Evolutionary conservation across 257 asterid genomes (phyloP).

Genomic region (Avicennia marina): DNA sequence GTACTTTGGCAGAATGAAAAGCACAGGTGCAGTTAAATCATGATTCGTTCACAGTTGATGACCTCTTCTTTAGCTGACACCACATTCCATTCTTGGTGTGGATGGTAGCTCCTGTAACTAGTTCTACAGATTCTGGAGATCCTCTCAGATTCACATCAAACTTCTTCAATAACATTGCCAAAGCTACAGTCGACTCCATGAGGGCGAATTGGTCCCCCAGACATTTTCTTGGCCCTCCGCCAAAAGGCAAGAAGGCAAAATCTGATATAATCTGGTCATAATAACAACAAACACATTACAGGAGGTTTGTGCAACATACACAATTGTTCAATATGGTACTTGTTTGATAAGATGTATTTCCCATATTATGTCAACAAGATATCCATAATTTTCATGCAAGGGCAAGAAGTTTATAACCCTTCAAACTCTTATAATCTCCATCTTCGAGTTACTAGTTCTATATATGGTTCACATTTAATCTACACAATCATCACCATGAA

Average conservation of each 20-base stretch:
- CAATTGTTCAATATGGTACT: too few relatives aligned
- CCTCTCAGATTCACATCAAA: conserved; percentile 46
- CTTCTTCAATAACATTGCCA: conserved; percentile 69
- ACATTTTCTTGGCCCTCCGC: conserved; percentile 98
- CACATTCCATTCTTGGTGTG: conserved; percentile 88
- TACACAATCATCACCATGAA: too few relatives aligned
- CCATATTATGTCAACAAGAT: too few relatives aligned
- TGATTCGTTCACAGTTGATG: conserved; percentile 15
- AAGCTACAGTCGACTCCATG: conserved; percentile 90
- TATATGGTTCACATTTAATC: too few relatives aligned
- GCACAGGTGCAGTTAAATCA: neutral
- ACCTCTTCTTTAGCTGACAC: conserved; percentile 75
- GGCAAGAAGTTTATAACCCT: too few relatives aligned
- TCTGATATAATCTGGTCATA: conserved; percentile 64
- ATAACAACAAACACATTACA: neutral
- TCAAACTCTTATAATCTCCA: too few relatives aligned
- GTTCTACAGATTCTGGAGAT: conserved; percentile 67
- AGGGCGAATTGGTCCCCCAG: conserved; percentile 97
- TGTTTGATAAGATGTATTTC: too few relatives aligned
- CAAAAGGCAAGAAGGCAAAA: conserved; percentile 93
- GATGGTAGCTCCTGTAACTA: conserved; percentile 92
- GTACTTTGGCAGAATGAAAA: neutral
- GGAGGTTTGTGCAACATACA: neutral
- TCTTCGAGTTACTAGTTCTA: too few relatives aligned
- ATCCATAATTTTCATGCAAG: too few relatives aligned